A percentile compares a stretch with the other conserved stretches of the same genome.
These are phyloP conservation scores for Monosporascus sp. DNA, from an alignment of 2,329 filamentous ascomycete species.

Conservation along the genomic window DNA sequence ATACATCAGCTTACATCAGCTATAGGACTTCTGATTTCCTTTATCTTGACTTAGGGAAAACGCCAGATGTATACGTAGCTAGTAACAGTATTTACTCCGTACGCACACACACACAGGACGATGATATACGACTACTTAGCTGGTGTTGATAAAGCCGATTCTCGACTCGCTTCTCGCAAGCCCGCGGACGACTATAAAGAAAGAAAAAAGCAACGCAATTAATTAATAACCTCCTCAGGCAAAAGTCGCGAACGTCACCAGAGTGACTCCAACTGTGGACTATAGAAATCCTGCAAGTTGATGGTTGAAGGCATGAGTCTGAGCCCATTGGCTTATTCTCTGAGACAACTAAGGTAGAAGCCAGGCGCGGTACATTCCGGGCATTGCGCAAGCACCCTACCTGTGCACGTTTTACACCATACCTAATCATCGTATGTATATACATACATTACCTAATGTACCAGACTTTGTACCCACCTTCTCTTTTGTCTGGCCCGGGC, in stretches of 20 bases:
- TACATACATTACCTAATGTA: too few relatives aligned
- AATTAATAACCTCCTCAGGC: not conserved
- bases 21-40: too few relatives aligned
- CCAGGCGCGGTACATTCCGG: not conserved
- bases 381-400: not conserved
- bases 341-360: not conserved
- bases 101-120: too few relatives aligned
- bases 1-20: too few relatives aligned
- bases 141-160: too few relatives aligned
- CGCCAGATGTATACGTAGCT: too few relatives aligned
- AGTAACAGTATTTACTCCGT: too few relatives aligned
- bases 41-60: too few relatives aligned
- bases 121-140: too few relatives aligned
- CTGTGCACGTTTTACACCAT: not conserved
- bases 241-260: not conserved
- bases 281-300: not conserved
- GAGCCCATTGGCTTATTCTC: not conserved
- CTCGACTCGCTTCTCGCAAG: not conserved
- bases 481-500: too few relatives aligned
- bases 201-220: too few relatives aligned
- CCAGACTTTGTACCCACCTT: too few relatives aligned
- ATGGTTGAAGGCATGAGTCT: not conserved
- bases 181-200: not conserved
- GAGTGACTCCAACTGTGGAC: not conserved
- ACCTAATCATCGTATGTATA: not conserved